Evolutionary conservation across 2,329 filamentous ascomycete genomes (phyloP), one percentile per base, ranked within the genome.

Genomic region (Ilyonectria sp.): DNA sequence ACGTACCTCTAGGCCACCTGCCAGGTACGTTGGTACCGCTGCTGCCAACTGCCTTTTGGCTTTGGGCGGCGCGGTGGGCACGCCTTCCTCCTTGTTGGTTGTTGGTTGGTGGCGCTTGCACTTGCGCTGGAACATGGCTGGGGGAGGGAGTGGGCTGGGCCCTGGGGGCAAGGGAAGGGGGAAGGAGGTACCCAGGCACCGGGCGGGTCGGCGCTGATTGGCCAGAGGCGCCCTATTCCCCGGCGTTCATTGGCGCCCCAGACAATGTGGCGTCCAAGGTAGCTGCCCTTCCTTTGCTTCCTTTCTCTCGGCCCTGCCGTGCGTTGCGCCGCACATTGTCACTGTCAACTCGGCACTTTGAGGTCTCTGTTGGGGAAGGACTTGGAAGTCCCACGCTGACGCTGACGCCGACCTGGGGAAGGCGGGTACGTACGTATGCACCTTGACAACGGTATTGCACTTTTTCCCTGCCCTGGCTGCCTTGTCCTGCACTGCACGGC

Each of bases 41-140:
- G 4, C 26, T 26, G 26, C 26, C 26, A 26, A 26, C 26, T 26
- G 26, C 26, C 26, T 15, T 35, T 35, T 35, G n/a, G 29, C 13
- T 49, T 17, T 19, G 31, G 50, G 47, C 11, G 47, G 47, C 17
- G 21, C 19, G 44, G 44, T 47, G 44, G 23, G 17, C 21, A 26
- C 46, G 49, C 29, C 31, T 11, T n/a, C 47, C n/a, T 53, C 29
- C 19, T 31, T 53, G 29, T n/a, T 15, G 8, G 44, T 4, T 33
- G 31, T 21, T 43, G 33, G 50, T 53, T 53, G 50, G 50, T 33
- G 19, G 44, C 44, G 6, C 44, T 23, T 40, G 37, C 37, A 40
- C 13, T 46, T 46, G 43, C n/a, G 19, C 29, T 53, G 49, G 49
- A 35, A 53, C 50, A 53, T 53, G 31, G 50, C 49, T 52, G 49